These are phyloP conservation scores for Magnolia kwangsiensis DNA, from an alignment of 164 flowering plant genomes.

Conservation along the genomic window DNA sequence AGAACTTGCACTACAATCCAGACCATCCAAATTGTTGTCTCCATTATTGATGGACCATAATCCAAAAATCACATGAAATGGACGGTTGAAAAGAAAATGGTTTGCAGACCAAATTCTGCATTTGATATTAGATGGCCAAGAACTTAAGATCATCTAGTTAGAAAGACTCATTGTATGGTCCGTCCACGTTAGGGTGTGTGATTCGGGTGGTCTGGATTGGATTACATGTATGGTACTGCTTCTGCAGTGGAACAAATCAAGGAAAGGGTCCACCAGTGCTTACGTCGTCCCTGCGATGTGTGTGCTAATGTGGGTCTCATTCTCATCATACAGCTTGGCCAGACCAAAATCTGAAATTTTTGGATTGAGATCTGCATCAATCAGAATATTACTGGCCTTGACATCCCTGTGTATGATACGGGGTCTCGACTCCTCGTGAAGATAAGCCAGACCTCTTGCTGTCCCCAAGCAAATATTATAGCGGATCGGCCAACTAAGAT, in stretches of 20 bases:
- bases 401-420: slow-evolving; percentile 38
- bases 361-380: slow-evolving; percentile 31
- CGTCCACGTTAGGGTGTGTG: neutral
- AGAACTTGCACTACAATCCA: too few species aligned
- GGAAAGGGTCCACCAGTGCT: neutral
- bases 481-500: slow-evolving; percentile 30
- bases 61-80: too few species aligned
- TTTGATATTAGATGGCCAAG: neutral
- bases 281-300: slow-evolving; percentile 40
- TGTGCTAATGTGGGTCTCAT: slow-evolving; percentile 34
- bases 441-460: slow-evolving; percentile 39
- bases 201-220: too few species aligned
- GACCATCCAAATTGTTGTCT: too few species aligned
- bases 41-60: too few species aligned
- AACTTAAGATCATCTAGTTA: neutral
- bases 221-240: too few species aligned
- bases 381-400: slow-evolving; percentile 38
- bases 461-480: slow-evolving; percentile 34
- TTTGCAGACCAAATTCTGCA: too few species aligned
- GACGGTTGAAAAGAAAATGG: too few species aligned
- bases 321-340: slow-evolving; percentile 36
- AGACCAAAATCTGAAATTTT: slow-evolving; percentile 44
- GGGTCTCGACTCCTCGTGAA: slow-evolving; percentile 34
- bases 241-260: neutral
- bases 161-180: neutral